Conservation (phyloP, 352 stramenopile genomes). For the Pythium sp. region DNA sequence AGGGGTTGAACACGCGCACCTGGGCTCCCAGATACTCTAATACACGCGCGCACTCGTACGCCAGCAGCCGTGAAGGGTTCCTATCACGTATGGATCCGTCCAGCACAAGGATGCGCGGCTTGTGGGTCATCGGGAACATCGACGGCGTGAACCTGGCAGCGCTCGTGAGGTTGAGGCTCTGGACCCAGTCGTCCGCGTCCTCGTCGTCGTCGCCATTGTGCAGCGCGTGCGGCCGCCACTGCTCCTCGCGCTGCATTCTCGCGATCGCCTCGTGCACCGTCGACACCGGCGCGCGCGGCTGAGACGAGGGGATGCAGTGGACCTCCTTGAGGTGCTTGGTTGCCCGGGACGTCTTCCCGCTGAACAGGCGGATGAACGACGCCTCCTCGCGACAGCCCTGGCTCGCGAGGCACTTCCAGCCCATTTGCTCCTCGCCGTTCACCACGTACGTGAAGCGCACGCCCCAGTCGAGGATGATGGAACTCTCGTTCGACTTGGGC, state of each 20-base stretch:
- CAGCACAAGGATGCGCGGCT: conserved; percentile 50
- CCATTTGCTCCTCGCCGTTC: background rate
- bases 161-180: conserved; percentile 20
- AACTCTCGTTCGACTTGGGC: background rate
- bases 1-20: conserved; percentile 36
- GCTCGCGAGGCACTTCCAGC: background rate
- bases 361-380: background rate
- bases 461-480: background rate
- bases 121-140: conserved; percentile 22
- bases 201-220: background rate
- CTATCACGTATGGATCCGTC: conserved; percentile 51
- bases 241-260: background rate
- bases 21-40: conserved; percentile 53
- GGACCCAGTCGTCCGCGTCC: conserved; percentile 24
- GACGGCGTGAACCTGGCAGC: conserved; percentile 17
- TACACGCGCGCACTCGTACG: conserved; percentile 53
- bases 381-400: background rate
- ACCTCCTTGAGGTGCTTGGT: background rate
- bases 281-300: too few species aligned
- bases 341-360: background rate
- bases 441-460: background rate
- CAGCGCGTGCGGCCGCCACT: background rate
- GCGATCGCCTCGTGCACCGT: background rate
- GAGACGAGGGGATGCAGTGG: background rate
- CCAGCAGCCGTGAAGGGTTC: conserved; percentile 43